Evolutionary conservation across 2,329 filamentous ascomycete species (phyloP), one percentile per base, ranked within the genome.

Genomic region (Fonsecaea monophora): DNA sequence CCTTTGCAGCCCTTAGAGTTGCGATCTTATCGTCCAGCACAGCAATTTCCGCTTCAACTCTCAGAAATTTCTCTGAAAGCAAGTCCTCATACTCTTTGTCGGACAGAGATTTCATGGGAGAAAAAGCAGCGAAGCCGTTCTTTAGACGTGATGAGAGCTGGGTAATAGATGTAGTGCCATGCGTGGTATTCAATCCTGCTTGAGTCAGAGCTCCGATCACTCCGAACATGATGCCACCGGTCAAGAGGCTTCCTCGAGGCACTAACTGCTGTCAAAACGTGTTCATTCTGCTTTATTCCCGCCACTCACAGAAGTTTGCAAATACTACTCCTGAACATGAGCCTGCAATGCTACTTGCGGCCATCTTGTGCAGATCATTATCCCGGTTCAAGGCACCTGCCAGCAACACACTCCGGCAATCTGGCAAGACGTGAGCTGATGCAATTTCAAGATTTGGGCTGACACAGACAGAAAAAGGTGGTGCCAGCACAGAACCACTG

Each of bases 401-500:
- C 25, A 68, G 60, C 15, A 68, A 38, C 2, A 58, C 50, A 48
- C 54, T 64, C n/a, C 67, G 67, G 37, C 63, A 66, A 37, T 68
- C 67, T 68, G 5, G 18, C 18, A 35, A 61, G 9, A 18, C 42
- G 25, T 40, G 34, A 32, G 48, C 25, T 21, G n/a, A 25, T 50
- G 45, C 35, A 1, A 15, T 18, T n/a, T 9, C 7, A 9, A 35
- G n/a, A 18, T 34, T 10, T 34, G 34, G 25, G 15, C 21, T 15
- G 35, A 30, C 50, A 79, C 86, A 74, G 82, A 89, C 90, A 89
- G 84, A 89, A 94, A 76, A 89, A 97, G 15, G 87, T 90, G 55
- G 86, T 87, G 40, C 92, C 92, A 45, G 96, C 84, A 50, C 87
- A 84, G 78, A 92, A 92, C 87, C 92, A 97, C 79, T 96, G 92